Conservation (phyloP, 2,329 filamentous ascomycete species). For the Cytospora paraplurivora region DNA sequence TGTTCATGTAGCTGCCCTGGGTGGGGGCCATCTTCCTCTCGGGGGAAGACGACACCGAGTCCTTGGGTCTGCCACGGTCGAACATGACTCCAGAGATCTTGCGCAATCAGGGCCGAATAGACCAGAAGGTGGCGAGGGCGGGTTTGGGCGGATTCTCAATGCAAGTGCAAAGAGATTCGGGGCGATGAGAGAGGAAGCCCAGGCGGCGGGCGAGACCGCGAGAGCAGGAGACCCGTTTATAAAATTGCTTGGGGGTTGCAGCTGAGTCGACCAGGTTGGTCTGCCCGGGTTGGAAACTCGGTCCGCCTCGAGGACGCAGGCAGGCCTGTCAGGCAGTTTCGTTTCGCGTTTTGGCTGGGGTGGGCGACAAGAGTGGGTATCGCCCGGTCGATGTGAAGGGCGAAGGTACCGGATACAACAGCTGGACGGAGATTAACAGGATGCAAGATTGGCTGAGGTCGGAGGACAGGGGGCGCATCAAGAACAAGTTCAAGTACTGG, state of each 20-base stretch:
- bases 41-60: conserved; percentile 37
- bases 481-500: conserved; percentile 16
- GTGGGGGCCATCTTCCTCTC: conserved; percentile 60
- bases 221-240: conserved; percentile 26
- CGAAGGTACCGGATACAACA: conserved; percentile 19
- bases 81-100: conserved; percentile 37
- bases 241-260: conserved; percentile 25
- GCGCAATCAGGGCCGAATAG: conserved; percentile 29
- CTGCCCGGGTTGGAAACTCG: conserved; percentile 13
- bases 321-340: background rate
- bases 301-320: conserved; percentile 14
- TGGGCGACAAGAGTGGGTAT: conserved; percentile 18
- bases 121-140: conserved; percentile 26
- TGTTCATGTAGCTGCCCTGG: conserved; percentile 65
- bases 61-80: conserved; percentile 38
- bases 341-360: conserved; percentile 1
- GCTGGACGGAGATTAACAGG: conserved; percentile 17
- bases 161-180: conserved; percentile 29
- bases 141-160: conserved; percentile 22
- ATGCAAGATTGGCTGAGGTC: conserved; percentile 1
- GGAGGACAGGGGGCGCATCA: conserved; percentile 15
- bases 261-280: conserved; percentile 15
- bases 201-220: conserved; percentile 13
- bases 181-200: conserved; percentile 21
- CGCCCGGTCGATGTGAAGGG: conserved; percentile 13